Evolutionary conservation across 2,329 filamentous ascomycete genomes (phyloP).

Genomic region (Apiospora marii): DNA sequence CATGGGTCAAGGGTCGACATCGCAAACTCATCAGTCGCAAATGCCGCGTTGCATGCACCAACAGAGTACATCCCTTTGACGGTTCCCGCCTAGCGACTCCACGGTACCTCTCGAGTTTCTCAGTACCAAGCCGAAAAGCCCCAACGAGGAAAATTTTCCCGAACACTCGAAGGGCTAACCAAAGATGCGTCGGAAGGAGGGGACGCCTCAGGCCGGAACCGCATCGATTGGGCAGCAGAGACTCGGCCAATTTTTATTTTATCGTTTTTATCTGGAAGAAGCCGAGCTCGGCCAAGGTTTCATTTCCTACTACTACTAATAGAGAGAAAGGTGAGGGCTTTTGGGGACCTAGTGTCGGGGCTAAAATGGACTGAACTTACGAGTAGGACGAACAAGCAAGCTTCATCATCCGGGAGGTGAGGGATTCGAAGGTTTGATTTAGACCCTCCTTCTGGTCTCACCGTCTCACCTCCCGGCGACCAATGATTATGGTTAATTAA

Average conservation of each 20-base stretch:
- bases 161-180: conserved; percentile 27
- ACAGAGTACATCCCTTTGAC: conserved; percentile 30
- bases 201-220: conserved; percentile 25
- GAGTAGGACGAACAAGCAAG: conserved; percentile 10
- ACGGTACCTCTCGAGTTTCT: conserved; percentile 19
- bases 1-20: conserved; percentile 51
- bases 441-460: conserved; percentile 18
- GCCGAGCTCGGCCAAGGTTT: conserved; percentile 13
- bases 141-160: conserved; percentile 28
- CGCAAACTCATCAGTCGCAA: conserved; percentile 25
- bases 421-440: conserved; percentile 23
- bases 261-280: conserved; percentile 10
- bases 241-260: conserved; percentile 4
- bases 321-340: background rate
- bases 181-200: conserved; percentile 14
- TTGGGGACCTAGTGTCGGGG: background rate
- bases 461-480: conserved; percentile 19
- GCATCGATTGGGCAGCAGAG: conserved; percentile 31
- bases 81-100: conserved; percentile 28
- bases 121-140: conserved; percentile 2
- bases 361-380: conserved; percentile 20
- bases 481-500: conserved; percentile 21
- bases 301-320: background rate
- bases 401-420: conserved; percentile 8
- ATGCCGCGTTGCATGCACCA: conserved; percentile 22